These are phyloP conservation scores for Pochonia chlamydosporia DNA, from an alignment of 2,329 filamentous ascomycete species.

Conservation along the genomic window DNA sequence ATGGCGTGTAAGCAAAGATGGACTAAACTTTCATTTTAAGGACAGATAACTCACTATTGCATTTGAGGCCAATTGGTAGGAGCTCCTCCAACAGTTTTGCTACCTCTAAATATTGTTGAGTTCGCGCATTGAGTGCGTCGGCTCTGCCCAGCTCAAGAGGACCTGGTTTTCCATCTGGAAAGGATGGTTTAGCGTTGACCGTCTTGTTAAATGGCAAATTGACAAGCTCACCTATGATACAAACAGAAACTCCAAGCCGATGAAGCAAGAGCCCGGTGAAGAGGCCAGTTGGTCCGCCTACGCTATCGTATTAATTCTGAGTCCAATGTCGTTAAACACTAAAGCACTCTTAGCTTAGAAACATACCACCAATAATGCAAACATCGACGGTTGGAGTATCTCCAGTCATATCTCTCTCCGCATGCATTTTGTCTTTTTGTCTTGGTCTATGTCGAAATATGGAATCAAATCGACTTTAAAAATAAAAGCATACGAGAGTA, in stretches of 20 bases:
- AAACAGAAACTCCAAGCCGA: conserved; percentile 33
- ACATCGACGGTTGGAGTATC: conserved; percentile 23
- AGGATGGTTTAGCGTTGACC: neutral
- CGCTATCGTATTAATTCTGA: neutral
- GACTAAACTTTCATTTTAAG: too few species aligned
- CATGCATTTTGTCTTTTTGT: conserved; percentile 8
- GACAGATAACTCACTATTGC: conserved; percentile 36
- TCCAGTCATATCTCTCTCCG: neutral
- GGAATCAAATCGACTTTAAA: too few species aligned
- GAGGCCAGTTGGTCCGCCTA: conserved; percentile 40
- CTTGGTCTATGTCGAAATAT: neutral
- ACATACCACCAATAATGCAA: conserved; percentile 30
- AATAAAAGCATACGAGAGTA: too few species aligned
- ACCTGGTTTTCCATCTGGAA: conserved; percentile 30
- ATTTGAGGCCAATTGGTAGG: conserved; percentile 36
- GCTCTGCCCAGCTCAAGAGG: conserved; percentile 37
- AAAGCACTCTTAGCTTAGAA: neutral
- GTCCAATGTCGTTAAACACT: neutral
- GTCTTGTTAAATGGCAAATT: neutral
- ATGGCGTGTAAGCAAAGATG: neutral
- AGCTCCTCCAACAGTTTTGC: conserved; percentile 37
- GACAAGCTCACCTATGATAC: conserved; percentile 26
- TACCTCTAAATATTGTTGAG: conserved; percentile 41
- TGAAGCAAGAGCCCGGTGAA: conserved; percentile 37
- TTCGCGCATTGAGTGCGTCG: conserved; percentile 42